phyloP scores from a whole-genome alignment of 176 grass and related monocot genomes.

The Oryza brachyantha region DNA sequence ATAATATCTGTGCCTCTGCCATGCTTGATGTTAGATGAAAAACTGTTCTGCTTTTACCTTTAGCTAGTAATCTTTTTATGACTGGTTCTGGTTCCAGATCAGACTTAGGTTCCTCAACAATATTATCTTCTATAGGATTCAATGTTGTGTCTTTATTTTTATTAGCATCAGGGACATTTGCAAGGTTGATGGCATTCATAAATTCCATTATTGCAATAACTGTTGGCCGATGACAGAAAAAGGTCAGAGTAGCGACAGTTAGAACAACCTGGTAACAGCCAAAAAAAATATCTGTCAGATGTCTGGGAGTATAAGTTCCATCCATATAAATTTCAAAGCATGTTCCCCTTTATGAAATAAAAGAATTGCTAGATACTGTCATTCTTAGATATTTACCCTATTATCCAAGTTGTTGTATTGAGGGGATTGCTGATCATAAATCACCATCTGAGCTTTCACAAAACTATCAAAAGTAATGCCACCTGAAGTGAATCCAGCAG shows the following conservation, averaged over 20 bases:
- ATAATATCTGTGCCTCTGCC: conserved; percentile 85
- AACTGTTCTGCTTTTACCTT: conserved; percentile 90
- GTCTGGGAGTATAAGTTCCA: conserved; percentile 18
- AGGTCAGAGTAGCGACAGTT: conserved; percentile 79
- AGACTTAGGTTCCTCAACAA: conserved; percentile 46
- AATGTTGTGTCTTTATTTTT: conserved; percentile 39
- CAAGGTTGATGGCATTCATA: conserved; percentile 84
- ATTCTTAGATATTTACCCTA: conserved; percentile 56
- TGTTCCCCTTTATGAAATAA: background rate
- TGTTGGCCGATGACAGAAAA: conserved; percentile 95
- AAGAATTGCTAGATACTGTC: background rate
- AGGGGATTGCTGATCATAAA: conserved; percentile 85
- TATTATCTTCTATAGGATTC: conserved; percentile 36
- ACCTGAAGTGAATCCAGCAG: conserved; percentile 42
- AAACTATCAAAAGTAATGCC: conserved; percentile 71
- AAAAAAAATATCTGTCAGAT: conserved; percentile 15
- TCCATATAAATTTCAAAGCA: conserved; percentile 17
- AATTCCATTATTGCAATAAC: conserved; percentile 89
- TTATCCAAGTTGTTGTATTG: conserved; percentile 89
- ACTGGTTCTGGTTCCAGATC: conserved; percentile 40
- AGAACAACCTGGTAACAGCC: conserved; percentile 73
- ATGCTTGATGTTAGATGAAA: conserved; percentile 97
- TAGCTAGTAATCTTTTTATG: conserved; percentile 70
- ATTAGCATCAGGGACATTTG: conserved; percentile 40
- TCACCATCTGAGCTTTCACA: conserved; percentile 89